A percentile compares a stretch with the other conserved stretches of the same genome.
These are phyloP conservation scores for Thraustochytrium sp. DNA, from an alignment of 352 stramenopile genomes.

Conservation along the genomic window DNA sequence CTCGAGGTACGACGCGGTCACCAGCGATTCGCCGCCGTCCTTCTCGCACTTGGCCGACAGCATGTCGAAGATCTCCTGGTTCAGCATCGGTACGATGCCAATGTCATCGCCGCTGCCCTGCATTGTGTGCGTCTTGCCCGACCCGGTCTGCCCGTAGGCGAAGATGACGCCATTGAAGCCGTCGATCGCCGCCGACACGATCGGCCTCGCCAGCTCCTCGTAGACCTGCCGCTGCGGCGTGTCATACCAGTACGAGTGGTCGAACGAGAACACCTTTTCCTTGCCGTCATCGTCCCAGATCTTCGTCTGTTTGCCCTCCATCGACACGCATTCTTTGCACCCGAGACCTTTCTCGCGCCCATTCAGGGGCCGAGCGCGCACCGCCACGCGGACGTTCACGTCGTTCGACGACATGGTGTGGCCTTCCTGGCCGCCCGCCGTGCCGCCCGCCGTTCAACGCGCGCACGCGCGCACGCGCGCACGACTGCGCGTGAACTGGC, in stretches of 20 bases:
- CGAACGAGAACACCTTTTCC: conserved; percentile 67
- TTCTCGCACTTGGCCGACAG: conserved; percentile 58
- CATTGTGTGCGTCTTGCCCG: conserved; percentile 52
- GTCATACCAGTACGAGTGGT: conserved; percentile 67
- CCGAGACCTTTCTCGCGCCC: conserved; percentile 60
- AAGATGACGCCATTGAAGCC: conserved; percentile 52
- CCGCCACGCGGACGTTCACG: conserved; percentile 75
- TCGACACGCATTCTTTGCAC: conserved; percentile 10
- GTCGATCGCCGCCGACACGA: conserved; percentile 53
- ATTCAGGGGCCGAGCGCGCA: conserved; percentile 76
- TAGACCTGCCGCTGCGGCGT: conserved; percentile 72
- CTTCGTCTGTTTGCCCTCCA: conserved; percentile 33
- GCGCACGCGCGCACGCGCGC: neutral
- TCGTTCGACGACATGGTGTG: neutral
- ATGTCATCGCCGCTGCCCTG: conserved; percentile 41
- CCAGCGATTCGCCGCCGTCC: conserved; percentile 65
- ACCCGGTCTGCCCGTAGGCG: conserved; percentile 51
- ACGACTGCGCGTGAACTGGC: too few relatives aligned
- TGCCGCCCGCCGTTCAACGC: neutral
- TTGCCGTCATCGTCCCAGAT: conserved; percentile 47
- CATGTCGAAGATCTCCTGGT: conserved; percentile 70
- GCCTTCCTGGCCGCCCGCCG: neutral
- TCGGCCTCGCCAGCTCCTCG: conserved; percentile 62
- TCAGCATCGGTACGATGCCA: conserved; percentile 80
- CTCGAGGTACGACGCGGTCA: conserved; percentile 87